Evolutionary conservation across 495 filamentous ascomycete species (phyloP), one percentile per base, ranked within the genome.

Genomic region (Hyaloscypha finlandica): DNA sequence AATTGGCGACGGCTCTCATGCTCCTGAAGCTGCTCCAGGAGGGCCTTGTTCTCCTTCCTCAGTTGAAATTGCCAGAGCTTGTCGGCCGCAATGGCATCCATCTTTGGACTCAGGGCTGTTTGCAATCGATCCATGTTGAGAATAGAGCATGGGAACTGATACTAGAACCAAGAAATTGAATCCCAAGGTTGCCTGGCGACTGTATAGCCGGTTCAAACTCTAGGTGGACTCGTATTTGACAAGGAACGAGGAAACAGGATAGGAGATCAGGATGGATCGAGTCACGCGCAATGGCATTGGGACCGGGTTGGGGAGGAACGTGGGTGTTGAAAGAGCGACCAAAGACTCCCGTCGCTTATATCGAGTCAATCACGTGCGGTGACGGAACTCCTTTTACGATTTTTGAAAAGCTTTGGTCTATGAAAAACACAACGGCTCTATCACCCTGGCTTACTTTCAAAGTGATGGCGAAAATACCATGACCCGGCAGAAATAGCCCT

Each of bases 31-130:
- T 59, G 37, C 39, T 70, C 67, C 9, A 67, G 61, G 37, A 74
- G 20, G 11, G 54, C 65, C 12, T 48, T 59, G 48, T 71, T 48
- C 52, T 74, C 72, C 53, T 66, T 68, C 12, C 72, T 64, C 37
- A 74, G 72, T 39, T 74, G 72, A 30, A 59, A 52, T 31, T 56
- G 42, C 66, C 66, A 70, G 4, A 74, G 56, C 6, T 25, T 14
- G 20, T 74, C 69, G 30, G 59, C 51, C 14, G 65, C 65, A 9
- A 45, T 14, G 16, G 11, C 42, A 4, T 6, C 42, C 42, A 48
- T 4, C 42, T 48, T 48, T 1, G 42, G 42, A 12, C 42, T 19
- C 42, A 48, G 4, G 8, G 42, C 42, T 48, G 6, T 19, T 48
- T 48, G 42, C 42, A 48, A 19, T 14, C 42, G 42, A 48, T 48